phyloP scores from a whole-genome alignment of 352 stramenopile genomes.

The Globisporangium camurandrum region DNA sequence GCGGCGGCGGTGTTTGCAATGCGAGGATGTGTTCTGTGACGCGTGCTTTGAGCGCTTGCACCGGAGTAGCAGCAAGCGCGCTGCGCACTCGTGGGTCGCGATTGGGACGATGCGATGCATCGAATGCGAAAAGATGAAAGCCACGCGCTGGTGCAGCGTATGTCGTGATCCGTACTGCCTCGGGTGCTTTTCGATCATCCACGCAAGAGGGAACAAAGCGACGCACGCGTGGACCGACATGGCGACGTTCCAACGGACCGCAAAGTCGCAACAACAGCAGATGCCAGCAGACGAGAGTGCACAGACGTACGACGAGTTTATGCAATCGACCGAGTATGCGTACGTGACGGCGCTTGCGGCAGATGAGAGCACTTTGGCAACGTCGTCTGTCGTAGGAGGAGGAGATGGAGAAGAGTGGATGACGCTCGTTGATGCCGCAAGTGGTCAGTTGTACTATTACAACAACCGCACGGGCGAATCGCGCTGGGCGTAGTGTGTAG shows the following conservation, averaged over 20 bases:
- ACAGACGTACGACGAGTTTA: constrained; percentile 72
- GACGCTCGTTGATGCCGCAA: constrained; percentile 50
- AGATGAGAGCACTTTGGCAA: constrained; percentile 10
- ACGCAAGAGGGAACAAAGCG: constrained; percentile 74
- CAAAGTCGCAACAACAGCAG: constrained; percentile 27
- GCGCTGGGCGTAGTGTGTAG: constrained; percentile 53
- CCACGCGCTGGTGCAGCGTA: constrained; percentile 63
- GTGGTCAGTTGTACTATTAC: constrained; percentile 69
- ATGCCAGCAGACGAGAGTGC: constrained; percentile 43
- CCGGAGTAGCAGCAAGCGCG: constrained; percentile 53
- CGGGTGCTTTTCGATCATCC: constrained; percentile 77
- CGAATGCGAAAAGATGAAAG: constrained; percentile 82
- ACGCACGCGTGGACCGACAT: constrained; percentile 67
- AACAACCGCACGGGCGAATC: constrained; percentile 65
- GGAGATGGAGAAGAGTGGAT: constrained; percentile 27
- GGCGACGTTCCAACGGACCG: constrained; percentile 42
- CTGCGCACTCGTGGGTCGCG: constrained; percentile 70
- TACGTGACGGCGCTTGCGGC: constrained; percentile 51
- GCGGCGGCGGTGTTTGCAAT: constrained; percentile 53
- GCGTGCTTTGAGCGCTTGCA: constrained; percentile 73
- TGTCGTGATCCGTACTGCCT: constrained; percentile 79
- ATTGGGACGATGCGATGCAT: constrained; percentile 72
- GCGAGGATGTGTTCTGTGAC: constrained; percentile 75
- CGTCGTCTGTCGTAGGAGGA: constrained; percentile 12
- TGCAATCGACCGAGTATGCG: constrained; percentile 69